Percentiles rank a stretch among this genome's conserved stretches.
Conservation (phyloP, 768 basidiomycete species). For the Pleurotus pulmonarius region DNA sequence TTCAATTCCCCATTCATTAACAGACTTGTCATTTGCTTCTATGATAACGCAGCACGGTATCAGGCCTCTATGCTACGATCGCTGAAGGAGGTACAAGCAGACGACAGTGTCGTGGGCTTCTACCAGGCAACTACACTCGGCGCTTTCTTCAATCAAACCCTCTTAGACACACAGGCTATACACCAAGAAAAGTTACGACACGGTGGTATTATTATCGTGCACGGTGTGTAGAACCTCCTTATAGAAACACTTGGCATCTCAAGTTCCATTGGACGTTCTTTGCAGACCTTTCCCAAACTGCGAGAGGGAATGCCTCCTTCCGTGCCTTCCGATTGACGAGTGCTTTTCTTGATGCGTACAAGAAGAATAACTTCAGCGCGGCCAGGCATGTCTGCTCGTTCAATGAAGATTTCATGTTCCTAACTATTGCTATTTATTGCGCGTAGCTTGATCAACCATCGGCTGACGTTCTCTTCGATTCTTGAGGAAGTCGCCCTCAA, state of each 20-base stretch:
- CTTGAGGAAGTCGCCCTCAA: constrained; percentile 83
- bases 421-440: constrained; percentile 14
- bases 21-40: constrained; percentile 10
- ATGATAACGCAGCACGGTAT: constrained; percentile 57
- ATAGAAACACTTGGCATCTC: neutral
- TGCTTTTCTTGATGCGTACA: constrained; percentile 78
- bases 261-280: constrained; percentile 5
- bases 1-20: constrained; percentile 7
- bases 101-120: constrained; percentile 91
- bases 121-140: constrained; percentile 88
- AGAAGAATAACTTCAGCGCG: constrained; percentile 79
- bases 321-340: constrained; percentile 83
- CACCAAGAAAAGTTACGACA: constrained; percentile 85
- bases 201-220: constrained; percentile 81
- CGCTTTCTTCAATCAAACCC: constrained; percentile 77
- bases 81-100: constrained; percentile 86
- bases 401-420: constrained; percentile 10
- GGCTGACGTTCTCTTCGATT: constrained; percentile 81
- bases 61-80: constrained; percentile 83
- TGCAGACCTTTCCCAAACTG: constrained; percentile 72
- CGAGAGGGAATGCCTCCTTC: constrained; percentile 83
- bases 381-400: constrained; percentile 54
- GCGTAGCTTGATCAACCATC: constrained; percentile 70
- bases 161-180: constrained; percentile 80
- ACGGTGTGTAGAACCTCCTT: constrained; percentile 49